Conservation (phyloP, 371 early-diverging fungal genomes). For the Mortierella sp. region DNA sequence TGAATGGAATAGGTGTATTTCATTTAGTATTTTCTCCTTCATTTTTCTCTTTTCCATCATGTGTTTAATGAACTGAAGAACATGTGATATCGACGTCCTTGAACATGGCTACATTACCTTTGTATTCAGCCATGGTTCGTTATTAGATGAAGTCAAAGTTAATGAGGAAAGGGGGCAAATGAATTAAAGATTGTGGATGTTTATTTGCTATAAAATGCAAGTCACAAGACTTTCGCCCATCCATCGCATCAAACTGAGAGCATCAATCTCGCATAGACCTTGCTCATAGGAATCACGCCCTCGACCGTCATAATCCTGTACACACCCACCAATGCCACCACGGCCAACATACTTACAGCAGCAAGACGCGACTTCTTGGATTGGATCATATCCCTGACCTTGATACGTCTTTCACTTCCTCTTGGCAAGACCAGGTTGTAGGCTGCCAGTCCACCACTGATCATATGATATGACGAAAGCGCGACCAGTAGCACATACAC, state of each 20-base stretch:
- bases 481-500: slow-evolving; percentile 27
- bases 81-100: too few species aligned
- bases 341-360: slow-evolving; percentile 13
- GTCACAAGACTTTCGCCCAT: background rate
- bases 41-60: too few species aligned
- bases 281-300: slow-evolving; percentile 30
- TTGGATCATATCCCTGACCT: slow-evolving; percentile 12
- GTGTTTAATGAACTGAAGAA: too few species aligned
- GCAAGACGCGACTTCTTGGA: slow-evolving; percentile 6
- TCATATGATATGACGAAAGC: slow-evolving; percentile 31
- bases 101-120: too few species aligned
- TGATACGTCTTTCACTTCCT: slow-evolving; percentile 7
- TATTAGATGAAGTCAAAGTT: too few species aligned
- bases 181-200: too few species aligned
- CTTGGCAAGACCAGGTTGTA: slow-evolving; percentile 29
- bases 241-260: background rate
- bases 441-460: slow-evolving; percentile 25
- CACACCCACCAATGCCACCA: slow-evolving; percentile 21
- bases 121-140: slow-evolving; percentile 58
- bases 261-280: slow-evolving; percentile 7
- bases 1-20: background rate
- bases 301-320: slow-evolving; percentile 23
- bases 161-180: too few species aligned
- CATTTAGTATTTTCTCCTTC: too few species aligned
- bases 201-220: too few species aligned